These are phyloP conservation scores for Malus sieversii DNA, from an alignment of 306 rosid genomes.

Conservation along the genomic window DNA sequence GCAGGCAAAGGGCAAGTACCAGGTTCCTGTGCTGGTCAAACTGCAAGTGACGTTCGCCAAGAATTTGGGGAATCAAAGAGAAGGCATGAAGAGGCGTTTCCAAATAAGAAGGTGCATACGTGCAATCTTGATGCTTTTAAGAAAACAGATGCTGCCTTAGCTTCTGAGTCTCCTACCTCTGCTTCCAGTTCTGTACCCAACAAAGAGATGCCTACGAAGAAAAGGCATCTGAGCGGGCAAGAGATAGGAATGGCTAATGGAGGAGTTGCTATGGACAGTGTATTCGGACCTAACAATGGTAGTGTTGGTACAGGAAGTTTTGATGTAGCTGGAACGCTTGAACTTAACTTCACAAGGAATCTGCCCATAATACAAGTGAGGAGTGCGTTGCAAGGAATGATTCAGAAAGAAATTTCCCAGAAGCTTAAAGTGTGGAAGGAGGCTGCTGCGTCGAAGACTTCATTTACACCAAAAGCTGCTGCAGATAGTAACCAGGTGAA, in stretches of 20 bases:
- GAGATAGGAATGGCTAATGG: conserved; percentile 25
- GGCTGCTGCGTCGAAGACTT: conserved; percentile 21
- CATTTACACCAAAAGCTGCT: conserved; percentile 13
- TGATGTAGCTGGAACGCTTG: conserved; percentile 26
- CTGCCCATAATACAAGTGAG: conserved; percentile 31
- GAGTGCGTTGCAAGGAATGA: conserved; percentile 44
- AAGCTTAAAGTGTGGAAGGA: conserved; percentile 44
- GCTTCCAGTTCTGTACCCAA: conserved; percentile 27
- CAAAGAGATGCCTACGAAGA: conserved; percentile 36
- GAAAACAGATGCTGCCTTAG: conserved; percentile 29
- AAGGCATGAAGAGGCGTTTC: conserved; percentile 21
- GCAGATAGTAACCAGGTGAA: conserved; percentile 21
- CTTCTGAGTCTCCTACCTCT: conserved; percentile 19
- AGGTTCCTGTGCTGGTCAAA: conserved; percentile 32
- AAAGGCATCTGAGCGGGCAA: conserved; percentile 17
- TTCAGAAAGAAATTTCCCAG: conserved; percentile 41
- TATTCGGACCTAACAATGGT: conserved; percentile 31
- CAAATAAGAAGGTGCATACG: conserved; percentile 14
- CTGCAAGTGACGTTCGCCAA: conserved; percentile 24
- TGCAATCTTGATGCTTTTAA: conserved; percentile 21
- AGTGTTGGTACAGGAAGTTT: conserved; percentile 30
- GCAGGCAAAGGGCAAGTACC: conserved; percentile 19
- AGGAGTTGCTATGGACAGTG: conserved; percentile 23
- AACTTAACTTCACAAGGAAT: conserved; percentile 29
- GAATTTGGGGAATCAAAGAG: conserved; percentile 37